Percentiles rank a stretch among this genome's conserved stretches.
Conservation (phyloP, 31 red algal genomes). For the Porphyra umbilicalis region DNA sequence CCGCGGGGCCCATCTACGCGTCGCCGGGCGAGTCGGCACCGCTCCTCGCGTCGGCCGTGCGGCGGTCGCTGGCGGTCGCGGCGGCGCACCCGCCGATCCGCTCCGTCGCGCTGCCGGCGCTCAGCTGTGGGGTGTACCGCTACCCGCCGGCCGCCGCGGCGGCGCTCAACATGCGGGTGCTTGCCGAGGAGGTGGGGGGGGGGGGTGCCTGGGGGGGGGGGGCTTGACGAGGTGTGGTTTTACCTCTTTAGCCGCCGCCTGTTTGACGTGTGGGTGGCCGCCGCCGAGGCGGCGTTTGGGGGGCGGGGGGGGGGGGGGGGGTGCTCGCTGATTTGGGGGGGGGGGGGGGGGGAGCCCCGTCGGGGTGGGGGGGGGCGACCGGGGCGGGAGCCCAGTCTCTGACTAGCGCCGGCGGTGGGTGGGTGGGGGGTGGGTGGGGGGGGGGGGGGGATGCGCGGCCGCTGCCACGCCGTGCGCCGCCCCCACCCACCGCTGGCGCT, state of each 20-base stretch:
- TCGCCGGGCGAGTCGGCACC: constrained; percentile 11
- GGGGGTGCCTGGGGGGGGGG: neutral
- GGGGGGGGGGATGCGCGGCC: too few relatives aligned
- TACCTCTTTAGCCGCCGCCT: neutral
- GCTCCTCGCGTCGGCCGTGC: constrained; percentile 20
- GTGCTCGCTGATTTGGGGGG: too few relatives aligned
- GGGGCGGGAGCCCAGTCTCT: too few relatives aligned
- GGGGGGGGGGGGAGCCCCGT: too few relatives aligned
- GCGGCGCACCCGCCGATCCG: constrained; percentile 3
- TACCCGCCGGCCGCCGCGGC: constrained; percentile 28
- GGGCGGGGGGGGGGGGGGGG: too few relatives aligned
- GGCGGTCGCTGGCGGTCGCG: constrained; percentile 8
- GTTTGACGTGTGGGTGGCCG: neutral
- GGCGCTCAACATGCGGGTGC: neutral
- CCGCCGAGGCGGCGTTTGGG: neutral
- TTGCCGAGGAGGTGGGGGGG: neutral
- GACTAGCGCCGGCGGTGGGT: too few relatives aligned
- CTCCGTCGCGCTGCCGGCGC: constrained; percentile 46
- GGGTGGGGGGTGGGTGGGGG: too few relatives aligned
- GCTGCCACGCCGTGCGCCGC: too few relatives aligned
- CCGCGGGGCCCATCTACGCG: constrained; percentile 42
- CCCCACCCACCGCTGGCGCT: too few relatives aligned
- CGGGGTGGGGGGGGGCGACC: too few relatives aligned
- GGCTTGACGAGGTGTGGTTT: neutral
- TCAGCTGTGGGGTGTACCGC: constrained; percentile 51